These are phyloP conservation scores for Corymbia calophylla DNA, from an alignment of 441 rosid species.

Conservation along the genomic window DNA sequence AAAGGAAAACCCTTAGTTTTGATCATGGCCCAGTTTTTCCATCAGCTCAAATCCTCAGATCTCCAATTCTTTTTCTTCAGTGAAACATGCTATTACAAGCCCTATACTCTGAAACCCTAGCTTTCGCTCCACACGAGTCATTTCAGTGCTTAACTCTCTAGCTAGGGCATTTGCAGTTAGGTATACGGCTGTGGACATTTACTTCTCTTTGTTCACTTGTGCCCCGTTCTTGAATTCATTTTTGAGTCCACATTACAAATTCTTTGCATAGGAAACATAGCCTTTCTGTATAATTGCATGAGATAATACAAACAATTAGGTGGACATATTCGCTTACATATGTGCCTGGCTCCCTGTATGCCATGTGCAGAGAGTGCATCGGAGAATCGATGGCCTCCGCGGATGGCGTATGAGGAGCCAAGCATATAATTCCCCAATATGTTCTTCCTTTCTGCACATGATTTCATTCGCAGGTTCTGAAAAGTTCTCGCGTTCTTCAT, in stretches of 20 bases:
- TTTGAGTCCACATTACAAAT: neutral
- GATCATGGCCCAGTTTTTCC: neutral
- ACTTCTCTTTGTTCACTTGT: neutral
- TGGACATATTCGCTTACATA: neutral
- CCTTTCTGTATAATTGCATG: neutral
- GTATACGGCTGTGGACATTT: neutral
- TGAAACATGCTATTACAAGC: neutral
- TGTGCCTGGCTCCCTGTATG: constrained; percentile 7
- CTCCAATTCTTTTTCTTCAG: neutral
- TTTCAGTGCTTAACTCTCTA: neutral
- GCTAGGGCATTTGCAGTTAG: neutral
- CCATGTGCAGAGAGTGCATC: neutral
- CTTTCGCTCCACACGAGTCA: neutral
- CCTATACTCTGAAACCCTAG: neutral
- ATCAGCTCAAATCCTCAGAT: neutral
- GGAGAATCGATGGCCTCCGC: neutral
- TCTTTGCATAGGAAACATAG: neutral
- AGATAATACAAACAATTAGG: neutral
- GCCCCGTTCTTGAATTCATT: neutral
- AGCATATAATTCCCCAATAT: neutral
- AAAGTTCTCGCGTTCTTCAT: neutral
- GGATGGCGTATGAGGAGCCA: constrained; percentile 7
- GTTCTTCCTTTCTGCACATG: neutral
- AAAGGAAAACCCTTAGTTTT: neutral
- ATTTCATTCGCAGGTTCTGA: neutral